Percentiles rank a stretch among this genome's conserved stretches.
These are phyloP conservation scores for Dictyostelium purpureum DNA, from an alignment of 78 protist genomes.

Conservation along the genomic window DNA sequence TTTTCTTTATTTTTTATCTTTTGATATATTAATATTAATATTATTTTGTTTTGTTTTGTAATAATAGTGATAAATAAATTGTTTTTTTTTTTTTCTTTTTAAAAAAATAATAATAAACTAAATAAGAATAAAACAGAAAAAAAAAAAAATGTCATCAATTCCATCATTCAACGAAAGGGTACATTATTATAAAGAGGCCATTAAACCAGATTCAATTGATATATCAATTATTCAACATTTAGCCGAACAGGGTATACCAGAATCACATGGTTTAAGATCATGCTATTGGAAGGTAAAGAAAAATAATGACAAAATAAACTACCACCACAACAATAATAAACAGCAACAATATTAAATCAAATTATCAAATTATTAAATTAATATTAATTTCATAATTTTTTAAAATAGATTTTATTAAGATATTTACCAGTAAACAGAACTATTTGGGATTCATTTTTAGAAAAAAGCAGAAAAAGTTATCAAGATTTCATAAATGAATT, in stretches of 20 bases:
- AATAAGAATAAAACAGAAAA: neutral
- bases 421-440: constrained; percentile 57
- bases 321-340: neutral
- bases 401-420: constrained; percentile 48
- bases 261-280: constrained; percentile 76
- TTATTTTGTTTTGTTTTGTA: neutral
- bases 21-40: neutral
- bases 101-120: too few species aligned
- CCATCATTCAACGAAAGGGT: constrained; percentile 59
- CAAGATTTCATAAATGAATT: constrained; percentile 58
- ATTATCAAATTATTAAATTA: too few species aligned
- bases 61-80: too few species aligned
- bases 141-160: neutral
- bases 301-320: too few species aligned
- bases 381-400: too few species aligned
- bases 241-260: constrained; percentile 80
- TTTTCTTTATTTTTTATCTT: neutral
- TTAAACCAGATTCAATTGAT: constrained; percentile 40
- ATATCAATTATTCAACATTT: constrained; percentile 62
- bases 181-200: constrained; percentile 65
- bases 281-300: constrained; percentile 79
- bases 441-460: constrained; percentile 19
- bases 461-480: constrained; percentile 45
- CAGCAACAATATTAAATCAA: neutral
- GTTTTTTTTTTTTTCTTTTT: too few species aligned